A percentile compares a stretch with the other conserved stretches of the same genome.
phyloP scores from a whole-genome alignment of 345 rosid species.

The Eucalyptus tenuipes region DNA sequence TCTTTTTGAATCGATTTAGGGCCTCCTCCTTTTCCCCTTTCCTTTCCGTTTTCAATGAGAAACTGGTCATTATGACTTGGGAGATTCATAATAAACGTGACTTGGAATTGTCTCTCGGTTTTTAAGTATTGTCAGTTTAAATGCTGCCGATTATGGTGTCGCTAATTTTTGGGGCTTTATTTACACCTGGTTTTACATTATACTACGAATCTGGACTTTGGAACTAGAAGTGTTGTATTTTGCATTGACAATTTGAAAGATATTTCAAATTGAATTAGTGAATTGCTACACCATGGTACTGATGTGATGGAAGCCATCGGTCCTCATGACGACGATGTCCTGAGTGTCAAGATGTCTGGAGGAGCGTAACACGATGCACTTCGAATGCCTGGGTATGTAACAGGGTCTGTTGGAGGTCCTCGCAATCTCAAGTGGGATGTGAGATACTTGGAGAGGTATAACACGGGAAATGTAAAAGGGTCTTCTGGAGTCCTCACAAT shows the following conservation, averaged over 20 bases:
- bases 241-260: background rate
- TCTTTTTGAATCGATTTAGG: too few species aligned
- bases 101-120: too few species aligned
- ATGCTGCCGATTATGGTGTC: too few species aligned
- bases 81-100: too few species aligned
- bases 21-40: too few species aligned
- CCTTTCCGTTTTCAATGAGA: too few species aligned
- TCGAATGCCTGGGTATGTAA: accelerated
- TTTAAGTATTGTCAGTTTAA: background rate
- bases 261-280: background rate
- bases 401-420: too few species aligned
- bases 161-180: background rate
- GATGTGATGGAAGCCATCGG: background rate
- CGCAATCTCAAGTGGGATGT: background rate
- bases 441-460: background rate
- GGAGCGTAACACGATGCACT: background rate
- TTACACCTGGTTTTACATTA: too few species aligned
- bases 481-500: too few species aligned
- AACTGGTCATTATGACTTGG: too few species aligned
- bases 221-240: background rate
- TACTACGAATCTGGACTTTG: background rate
- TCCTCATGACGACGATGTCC: accelerated
- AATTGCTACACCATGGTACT: accelerated
- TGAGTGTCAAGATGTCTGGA: too few species aligned
- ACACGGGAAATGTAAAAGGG: too few species aligned